Base-by-base conservation (phyloP, 495 filamentous ascomycete genomes). In the Apiosordaria backusii region DNA sequence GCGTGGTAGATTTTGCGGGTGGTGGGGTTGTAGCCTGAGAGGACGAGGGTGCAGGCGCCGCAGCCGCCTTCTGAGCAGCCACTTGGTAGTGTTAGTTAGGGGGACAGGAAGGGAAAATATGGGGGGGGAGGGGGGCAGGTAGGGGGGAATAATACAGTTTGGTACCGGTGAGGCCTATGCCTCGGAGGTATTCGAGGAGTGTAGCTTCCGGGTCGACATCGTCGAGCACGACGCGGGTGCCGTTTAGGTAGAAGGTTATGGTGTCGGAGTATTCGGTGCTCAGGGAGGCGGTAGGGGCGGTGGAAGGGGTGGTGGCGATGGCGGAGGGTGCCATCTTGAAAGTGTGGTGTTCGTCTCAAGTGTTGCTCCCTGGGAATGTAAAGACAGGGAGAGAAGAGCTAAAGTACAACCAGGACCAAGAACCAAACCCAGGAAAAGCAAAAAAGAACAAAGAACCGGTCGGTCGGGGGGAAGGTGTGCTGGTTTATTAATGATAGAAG, bases 21-120 rank as follows among this genome's bases (percentile, higher is more conserved):
- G 7, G 94, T 97, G 18, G 91, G 91, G 76, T 97, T 97, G 70
- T 90, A 88, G 76, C 97, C 92, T 18, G 91, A 95, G 24, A 99
- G 84, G 29, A 98, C 95, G 65, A 99, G 94, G 23, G 95, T 99
- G 74, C 95, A 99, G 73, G 95, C 95, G 65, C 95, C 95, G 74
- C 95, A 99, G 0, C 95, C 95, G 67, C 95, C 95, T 81, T 99
- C 95, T 22, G 91, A 92, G 78, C 95, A 99, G 53, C 90, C 90
- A 52, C 92, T 84, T 75, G 50, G 50, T 22, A 57, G n/a, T 26
- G 22, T 59, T n/a, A 40, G 1, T 71, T 53, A 29, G 29, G 29
- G 10, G 29, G 3, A 4, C 5, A 10, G 10, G 1, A 10, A 4
- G 10, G 29, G 10, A 35, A 1, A 4, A 35, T 5, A 4, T 6